Evolutionary conservation across 352 stramenopile genomes (phyloP), one percentile per base, ranked within the genome.

Genomic region (Pythium pectinolyticum): DNA sequence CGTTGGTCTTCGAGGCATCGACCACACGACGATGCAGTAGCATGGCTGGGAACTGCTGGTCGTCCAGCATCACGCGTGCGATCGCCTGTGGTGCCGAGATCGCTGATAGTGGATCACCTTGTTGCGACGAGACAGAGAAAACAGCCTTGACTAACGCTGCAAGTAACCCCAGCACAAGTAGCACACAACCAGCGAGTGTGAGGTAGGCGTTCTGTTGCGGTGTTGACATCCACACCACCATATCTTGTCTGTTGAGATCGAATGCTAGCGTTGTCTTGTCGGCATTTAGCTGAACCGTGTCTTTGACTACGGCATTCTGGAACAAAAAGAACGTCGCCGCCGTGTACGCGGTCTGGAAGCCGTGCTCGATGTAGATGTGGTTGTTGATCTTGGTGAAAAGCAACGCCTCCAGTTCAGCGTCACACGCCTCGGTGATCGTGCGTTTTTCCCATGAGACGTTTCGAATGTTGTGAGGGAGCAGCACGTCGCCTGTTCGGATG

Each of bases 321-420:
- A 61, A 53, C 10, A 61, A 15, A 41, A 61, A 61, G n/a, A 47
- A 53, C 6, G 30, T 46, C 20, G 35, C 57, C 17, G 57, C 57
- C n/a, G 48, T 65, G 35, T 65, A 65, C 8, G 57, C 34, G 1
- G 47, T 22, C 30, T 65, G 57, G 6, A 65, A 19, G 2, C 34
- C 25, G 35, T 57, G 37, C 28, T 65, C 57, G 2, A 57, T 65
- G 39, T 65, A 65, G 25, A 58, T n/a, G 46, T 57, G 57, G 37
- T 65, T 65, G 41, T 48, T 62, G 11, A 62, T 28, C n/a, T 12
- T 56, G 24, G 37, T 31, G 22, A 43, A 52, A 5, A 55, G 9
- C 8, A 46, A 34, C 9, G 27, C 20, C 39, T 66, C 63, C 0
- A 48, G 11, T 3, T 58, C 11, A 0, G 40, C 19, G 20, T 40